Evolutionary conservation across 805 yeast genomes (phyloP), one percentile per base, ranked within the genome.

Genomic region (Priceomyces fermenticarens): DNA sequence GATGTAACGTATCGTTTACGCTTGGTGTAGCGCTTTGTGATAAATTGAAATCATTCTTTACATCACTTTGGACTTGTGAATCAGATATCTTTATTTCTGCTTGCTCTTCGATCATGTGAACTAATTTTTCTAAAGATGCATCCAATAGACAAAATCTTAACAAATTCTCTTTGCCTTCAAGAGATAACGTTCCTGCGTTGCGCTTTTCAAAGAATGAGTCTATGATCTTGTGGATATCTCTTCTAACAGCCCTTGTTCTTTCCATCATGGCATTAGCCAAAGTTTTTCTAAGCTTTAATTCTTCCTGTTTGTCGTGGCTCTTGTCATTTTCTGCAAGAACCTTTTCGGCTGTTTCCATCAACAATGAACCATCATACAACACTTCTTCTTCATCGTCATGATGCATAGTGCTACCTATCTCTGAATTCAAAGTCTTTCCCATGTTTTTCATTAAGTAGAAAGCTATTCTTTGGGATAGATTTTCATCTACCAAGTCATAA

Each of bases 341-440:
- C 44, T 78, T 77, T 45, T 81, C 88, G 0, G 90, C 91, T 2
- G 88, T 77, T 57, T 83, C 83, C 52, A 88, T 81, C 36, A 85
- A 69, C 42, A 85, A 64, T 0, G 88, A 75, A 4, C 91, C 93
- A 62, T 85, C 91, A 57, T 81, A 83, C 58, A 85, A 72, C 36
- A 85, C 67, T 47, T 85, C 91, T 56, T 69, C 73, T 58, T 55
- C 53, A 28, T 53, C 45, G 10, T 57, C 57, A 13, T 46, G 41
- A 5, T 39, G 39, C 15, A 35, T 36, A 28, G 29, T 39, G 9
- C 30, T 32, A 14, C 41, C 44, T 9, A 43, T 40, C 33, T 57
- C 62, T 35, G 55, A 53, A 47, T 63, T 70, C 49, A 75, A 57
- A 17, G 64, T 63, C 27, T 57, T 60, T 50, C 77, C 80, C 77